Conservation (phyloP, 257 asterid species). For the Cynanchum wilfordii region DNA sequence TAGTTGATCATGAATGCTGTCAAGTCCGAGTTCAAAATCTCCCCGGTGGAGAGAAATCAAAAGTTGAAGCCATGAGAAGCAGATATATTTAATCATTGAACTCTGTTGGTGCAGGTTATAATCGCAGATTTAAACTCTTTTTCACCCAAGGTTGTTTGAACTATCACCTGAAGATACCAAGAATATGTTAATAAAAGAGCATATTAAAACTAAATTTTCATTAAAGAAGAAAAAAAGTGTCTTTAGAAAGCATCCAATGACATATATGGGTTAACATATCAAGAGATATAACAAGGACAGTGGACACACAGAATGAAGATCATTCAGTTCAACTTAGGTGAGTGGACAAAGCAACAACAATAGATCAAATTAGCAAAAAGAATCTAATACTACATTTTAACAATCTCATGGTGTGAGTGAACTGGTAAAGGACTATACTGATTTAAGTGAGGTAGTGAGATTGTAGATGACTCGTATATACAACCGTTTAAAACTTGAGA, state of each 20-base stretch:
- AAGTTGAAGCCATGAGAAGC: background rate
- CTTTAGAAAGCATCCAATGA: background rate
- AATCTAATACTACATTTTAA: too few relatives aligned
- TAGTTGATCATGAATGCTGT: too few relatives aligned
- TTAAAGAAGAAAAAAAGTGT: background rate
- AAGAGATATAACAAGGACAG: background rate
- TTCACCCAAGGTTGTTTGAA: slow-evolving; percentile 60
- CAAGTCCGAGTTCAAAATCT: too few relatives aligned
- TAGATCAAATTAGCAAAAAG: background rate
- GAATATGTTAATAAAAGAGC: background rate
- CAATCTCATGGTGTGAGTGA: too few relatives aligned
- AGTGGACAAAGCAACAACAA: background rate
- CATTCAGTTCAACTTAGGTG: background rate
- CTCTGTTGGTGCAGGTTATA: slow-evolving; percentile 74
- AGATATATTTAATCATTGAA: slow-evolving; percentile 34
- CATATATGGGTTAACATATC: background rate
- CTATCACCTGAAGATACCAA: slow-evolving; percentile 50
- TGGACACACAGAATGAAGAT: background rate
- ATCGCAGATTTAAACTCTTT: slow-evolving; percentile 77
- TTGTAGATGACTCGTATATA: too few relatives aligned
- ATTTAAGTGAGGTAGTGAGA: too few relatives aligned
- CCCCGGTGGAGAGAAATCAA: background rate
- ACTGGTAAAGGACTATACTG: too few relatives aligned
- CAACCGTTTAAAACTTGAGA: too few relatives aligned
- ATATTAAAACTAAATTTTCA: background rate